phyloP scores from a whole-genome alignment of 345 rosid genomes.

The Eutrema japonicum region DNA sequence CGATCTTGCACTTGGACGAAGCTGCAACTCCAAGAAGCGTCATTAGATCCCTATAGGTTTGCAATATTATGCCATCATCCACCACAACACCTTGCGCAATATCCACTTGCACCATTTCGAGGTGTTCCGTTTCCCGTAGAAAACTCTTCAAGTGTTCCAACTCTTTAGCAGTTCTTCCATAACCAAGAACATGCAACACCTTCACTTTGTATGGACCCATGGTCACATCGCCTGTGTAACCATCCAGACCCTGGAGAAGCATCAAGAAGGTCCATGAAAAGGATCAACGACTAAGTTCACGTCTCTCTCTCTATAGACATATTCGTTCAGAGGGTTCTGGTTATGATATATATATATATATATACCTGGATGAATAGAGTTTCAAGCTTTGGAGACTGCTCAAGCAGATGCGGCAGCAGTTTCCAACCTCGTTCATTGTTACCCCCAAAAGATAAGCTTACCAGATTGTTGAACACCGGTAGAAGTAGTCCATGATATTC shows the following conservation, averaged over 20 bases:
- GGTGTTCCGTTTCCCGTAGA: background rate
- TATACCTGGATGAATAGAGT: slow-evolving; percentile 26
- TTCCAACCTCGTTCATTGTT: background rate
- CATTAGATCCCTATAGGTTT: too few species aligned
- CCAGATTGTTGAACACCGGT: slow-evolving; percentile 29
- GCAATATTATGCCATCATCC: background rate
- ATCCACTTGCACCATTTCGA: background rate
- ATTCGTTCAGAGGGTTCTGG: background rate
- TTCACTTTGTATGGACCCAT: slow-evolving; percentile 7
- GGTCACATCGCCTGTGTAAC: slow-evolving; percentile 1
- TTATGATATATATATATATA: background rate
- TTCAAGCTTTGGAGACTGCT: slow-evolving; percentile 24
- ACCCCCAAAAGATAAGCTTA: background rate
- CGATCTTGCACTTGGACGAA: background rate
- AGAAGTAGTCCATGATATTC: background rate
- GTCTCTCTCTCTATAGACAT: background rate
- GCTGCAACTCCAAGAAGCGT: background rate
- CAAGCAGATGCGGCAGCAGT: background rate
- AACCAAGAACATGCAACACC: slow-evolving; percentile 7
- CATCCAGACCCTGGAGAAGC: background rate
- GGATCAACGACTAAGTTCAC: background rate
- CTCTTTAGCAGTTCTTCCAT: background rate
- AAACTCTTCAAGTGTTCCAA: background rate
- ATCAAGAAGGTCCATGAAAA: background rate
- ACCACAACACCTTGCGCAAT: background rate